Conservation (phyloP, 495 filamentous ascomycete genomes). For the Trichocladium antarcticum region DNA sequence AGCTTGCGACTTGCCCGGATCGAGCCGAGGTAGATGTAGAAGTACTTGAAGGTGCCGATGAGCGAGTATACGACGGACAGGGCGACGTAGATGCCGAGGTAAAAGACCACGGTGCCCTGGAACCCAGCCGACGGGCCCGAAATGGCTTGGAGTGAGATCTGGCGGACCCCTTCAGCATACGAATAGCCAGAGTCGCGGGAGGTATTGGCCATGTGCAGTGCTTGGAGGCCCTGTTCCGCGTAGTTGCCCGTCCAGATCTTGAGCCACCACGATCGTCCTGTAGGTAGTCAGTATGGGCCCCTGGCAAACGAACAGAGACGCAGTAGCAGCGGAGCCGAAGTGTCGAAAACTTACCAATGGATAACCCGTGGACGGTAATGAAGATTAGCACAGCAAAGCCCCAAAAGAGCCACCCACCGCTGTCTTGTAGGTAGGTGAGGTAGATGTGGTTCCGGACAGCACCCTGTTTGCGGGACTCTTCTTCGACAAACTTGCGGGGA, state of each 20-base stretch:
- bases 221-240: constrained; percentile 18
- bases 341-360: constrained; percentile 31
- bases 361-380: constrained; percentile 37
- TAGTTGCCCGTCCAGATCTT: constrained; percentile 52
- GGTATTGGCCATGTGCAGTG: constrained; percentile 10
- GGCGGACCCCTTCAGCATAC: constrained; percentile 29
- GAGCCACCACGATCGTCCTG: constrained; percentile 54
- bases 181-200: constrained; percentile 22
- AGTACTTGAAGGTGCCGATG: constrained; percentile 46
- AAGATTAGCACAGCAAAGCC: constrained; percentile 42
- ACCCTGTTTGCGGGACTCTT: constrained; percentile 58
- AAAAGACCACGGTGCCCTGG: constrained; percentile 40
- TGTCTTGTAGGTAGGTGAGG: constrained; percentile 49
- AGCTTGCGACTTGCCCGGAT: constrained; percentile 53
- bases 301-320: neutral
- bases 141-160: constrained; percentile 26
- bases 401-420: constrained; percentile 59
- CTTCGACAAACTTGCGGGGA: constrained; percentile 58
- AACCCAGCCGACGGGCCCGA: constrained; percentile 15
- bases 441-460: constrained; percentile 54
- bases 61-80: constrained; percentile 48
- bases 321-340: neutral
- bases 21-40: constrained; percentile 47
- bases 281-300: neutral
- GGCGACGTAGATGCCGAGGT: constrained; percentile 55